Conservation (phyloP, 805 yeast species). For the Suhomyces kilbournensis region DNA sequence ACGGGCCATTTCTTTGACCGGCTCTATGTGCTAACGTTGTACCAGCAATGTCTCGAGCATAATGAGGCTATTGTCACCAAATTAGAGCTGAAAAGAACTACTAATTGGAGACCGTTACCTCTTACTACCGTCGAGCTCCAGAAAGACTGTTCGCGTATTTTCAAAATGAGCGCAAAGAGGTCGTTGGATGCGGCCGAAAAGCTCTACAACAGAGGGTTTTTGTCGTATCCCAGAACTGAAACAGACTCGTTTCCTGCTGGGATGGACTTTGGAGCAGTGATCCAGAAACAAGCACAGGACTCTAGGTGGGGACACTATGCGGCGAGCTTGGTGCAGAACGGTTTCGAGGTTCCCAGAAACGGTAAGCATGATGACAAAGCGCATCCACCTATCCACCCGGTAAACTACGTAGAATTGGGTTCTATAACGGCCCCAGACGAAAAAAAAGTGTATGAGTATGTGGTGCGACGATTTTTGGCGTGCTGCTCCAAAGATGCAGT, state of each 20-base stretch:
- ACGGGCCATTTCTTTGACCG: slow-evolving; percentile 73
- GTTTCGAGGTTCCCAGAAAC: slow-evolving; percentile 63
- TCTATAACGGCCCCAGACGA: slow-evolving; percentile 41
- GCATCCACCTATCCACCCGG: slow-evolving; percentile 98
- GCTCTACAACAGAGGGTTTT: slow-evolving; percentile 78
- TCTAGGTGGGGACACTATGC: slow-evolving; percentile 76
- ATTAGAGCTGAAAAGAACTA: slow-evolving; percentile 59
- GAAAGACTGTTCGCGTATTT: slow-evolving; percentile 71
- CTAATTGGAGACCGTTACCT: slow-evolving; percentile 83
- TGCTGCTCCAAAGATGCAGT: slow-evolving; percentile 89
- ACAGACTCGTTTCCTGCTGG: slow-evolving; percentile 79
- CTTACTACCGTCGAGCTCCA: slow-evolving; percentile 92
- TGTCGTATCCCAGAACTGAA: slow-evolving; percentile 97
- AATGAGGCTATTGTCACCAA: slow-evolving; percentile 50
- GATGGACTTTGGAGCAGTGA: slow-evolving; percentile 65
- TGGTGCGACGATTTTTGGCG: slow-evolving; percentile 83
- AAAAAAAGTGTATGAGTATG: slow-evolving; percentile 77
- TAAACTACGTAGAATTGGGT: slow-evolving; percentile 41
- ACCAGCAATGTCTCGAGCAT: slow-evolving; percentile 59
- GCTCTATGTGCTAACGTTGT: slow-evolving; percentile 57
- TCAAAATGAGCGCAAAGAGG: slow-evolving; percentile 76
- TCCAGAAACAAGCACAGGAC: slow-evolving; percentile 58
- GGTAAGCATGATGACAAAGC: slow-evolving; percentile 92
- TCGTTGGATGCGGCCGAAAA: slow-evolving; percentile 78
- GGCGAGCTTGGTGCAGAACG: slow-evolving; percentile 24